Evolutionary conservation across 352 stramenopile species (phyloP).

Genomic region (Blastocystis sp.): DNA sequence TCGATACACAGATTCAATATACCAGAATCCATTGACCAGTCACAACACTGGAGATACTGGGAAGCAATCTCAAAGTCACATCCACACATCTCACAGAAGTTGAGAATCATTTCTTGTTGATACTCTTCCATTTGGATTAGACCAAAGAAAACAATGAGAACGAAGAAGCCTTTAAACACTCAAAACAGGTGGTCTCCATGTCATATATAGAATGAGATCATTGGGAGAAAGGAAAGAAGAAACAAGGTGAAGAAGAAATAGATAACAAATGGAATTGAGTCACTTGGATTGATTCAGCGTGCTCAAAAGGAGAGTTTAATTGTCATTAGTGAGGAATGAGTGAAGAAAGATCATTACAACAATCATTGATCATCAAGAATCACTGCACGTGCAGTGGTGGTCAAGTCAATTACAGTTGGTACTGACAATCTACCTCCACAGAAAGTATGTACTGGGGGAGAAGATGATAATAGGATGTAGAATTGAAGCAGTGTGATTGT

Average conservation of each 20-base stretch:
- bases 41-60: constrained; percentile 45
- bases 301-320: neutral
- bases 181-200: no score
- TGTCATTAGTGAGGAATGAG: neutral
- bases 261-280: neutral
- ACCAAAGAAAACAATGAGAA: constrained; percentile 13
- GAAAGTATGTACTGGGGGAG: no score
- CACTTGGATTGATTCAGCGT: no score
- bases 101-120: constrained; percentile 17
- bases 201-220: no score
- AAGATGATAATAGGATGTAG: neutral
- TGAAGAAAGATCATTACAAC: neutral
- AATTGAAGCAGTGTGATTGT: neutral
- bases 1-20: neutral
- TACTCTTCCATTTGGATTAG: constrained; percentile 14
- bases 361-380: no score
- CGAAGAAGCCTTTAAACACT: neutral
- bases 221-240: neutral
- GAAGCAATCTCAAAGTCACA: constrained; percentile 17
- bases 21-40: constrained; percentile 15
- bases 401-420: no score
- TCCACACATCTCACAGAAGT: constrained; percentile 51
- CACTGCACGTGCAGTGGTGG: no score
- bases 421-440: no score
- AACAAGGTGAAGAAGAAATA: neutral